Conservation (phyloP, 257 asterid species). For the Nicotiana otophora region DNA sequence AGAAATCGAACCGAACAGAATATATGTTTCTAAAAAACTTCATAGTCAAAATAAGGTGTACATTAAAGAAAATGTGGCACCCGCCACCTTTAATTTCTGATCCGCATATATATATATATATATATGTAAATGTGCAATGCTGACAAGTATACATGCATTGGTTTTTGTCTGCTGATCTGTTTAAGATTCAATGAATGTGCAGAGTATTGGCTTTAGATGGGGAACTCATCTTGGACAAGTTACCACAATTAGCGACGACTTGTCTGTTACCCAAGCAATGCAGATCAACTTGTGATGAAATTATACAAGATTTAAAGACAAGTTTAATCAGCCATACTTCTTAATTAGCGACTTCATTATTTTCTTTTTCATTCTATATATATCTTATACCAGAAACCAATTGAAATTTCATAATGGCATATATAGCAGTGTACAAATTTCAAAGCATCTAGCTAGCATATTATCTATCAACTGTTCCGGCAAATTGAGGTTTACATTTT, state of each 20-base stretch:
- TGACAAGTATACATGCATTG: background rate
- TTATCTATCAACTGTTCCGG: background rate
- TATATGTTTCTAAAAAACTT: no score
- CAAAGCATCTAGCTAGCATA: background rate
- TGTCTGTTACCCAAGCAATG: conserved; percentile 3
- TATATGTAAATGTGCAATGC: no score
- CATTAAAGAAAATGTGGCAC: no score
- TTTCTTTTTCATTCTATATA: background rate
- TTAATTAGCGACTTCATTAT: background rate
- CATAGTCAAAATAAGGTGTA: no score
- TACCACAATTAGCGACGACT: background rate
- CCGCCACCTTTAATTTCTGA: no score
- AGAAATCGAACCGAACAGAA: no score
- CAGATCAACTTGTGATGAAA: background rate
- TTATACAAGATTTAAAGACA: background rate
- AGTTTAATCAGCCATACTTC: background rate
- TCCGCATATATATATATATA: no score
- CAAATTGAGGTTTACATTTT: background rate
- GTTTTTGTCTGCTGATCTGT: background rate
- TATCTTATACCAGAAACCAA: background rate
- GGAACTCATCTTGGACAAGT: background rate
- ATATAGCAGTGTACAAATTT: background rate
- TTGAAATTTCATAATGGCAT: background rate
- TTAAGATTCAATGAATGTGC: background rate
- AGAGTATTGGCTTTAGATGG: conserved; percentile 6